Conservation (phyloP, 2,329 filamentous ascomycete species). For the Fusarium albosuccineum region DNA sequence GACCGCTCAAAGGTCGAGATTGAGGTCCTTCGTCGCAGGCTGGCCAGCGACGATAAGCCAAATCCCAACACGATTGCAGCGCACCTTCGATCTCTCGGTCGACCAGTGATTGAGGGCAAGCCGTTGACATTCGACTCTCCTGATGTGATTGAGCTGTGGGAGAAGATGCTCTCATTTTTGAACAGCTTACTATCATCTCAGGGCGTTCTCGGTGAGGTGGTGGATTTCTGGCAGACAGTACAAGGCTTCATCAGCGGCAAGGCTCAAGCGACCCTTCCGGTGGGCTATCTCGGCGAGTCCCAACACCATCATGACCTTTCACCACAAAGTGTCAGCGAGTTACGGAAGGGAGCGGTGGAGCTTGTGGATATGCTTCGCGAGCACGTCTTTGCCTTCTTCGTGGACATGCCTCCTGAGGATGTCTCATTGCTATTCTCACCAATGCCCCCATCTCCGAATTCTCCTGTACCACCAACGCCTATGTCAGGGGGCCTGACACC, state of each 20-base stretch:
- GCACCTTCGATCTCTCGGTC: conserved; percentile 80
- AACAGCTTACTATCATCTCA: conserved; percentile 79
- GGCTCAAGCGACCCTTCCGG: conserved; percentile 82
- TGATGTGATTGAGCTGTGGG: conserved; percentile 92
- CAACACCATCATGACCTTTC: conserved; percentile 84
- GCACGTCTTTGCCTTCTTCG: conserved; percentile 84
- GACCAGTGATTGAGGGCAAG: conserved; percentile 73
- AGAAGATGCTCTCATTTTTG: conserved; percentile 83
- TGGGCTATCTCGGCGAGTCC: conserved; percentile 85
- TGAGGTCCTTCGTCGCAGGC: conserved; percentile 85
- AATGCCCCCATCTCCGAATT: conserved; percentile 74
- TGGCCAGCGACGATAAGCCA: conserved; percentile 81
- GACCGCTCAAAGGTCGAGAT: conserved; percentile 93
- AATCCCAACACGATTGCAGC: conserved; percentile 76
- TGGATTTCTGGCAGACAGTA: conserved; percentile 94
- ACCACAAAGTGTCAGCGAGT: conserved; percentile 74
- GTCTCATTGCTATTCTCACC: conserved; percentile 90
- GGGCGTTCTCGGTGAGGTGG: conserved; percentile 87
- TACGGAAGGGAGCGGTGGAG: conserved; percentile 84
- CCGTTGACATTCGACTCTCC: conserved; percentile 78
- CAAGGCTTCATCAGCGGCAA: conserved; percentile 91
- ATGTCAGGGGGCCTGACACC: conserved; percentile 60
- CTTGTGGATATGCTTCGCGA: conserved; percentile 87
- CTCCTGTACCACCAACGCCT: conserved; percentile 56
- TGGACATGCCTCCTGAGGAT: conserved; percentile 89